These are phyloP conservation scores for Pythium phragmiticola DNA, from an alignment of 352 stramenopile species.

Conservation along the genomic window DNA sequence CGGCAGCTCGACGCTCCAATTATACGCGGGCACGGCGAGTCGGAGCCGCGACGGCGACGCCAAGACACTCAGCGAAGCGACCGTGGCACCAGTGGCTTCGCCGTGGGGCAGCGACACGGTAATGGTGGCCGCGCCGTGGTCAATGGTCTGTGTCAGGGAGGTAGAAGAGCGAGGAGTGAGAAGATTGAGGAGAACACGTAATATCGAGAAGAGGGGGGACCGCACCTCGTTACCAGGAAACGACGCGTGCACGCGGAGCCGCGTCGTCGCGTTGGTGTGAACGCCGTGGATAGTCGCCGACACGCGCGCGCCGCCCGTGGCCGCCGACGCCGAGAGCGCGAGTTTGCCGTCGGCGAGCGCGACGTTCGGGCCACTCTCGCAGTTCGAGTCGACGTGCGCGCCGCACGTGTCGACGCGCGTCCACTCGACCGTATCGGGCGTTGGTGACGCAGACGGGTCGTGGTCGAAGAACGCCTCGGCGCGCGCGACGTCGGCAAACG, in stretches of 20 bases:
- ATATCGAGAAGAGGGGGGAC: not conserved
- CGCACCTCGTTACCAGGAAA: conserved; percentile 11
- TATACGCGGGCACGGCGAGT: conserved; percentile 6
- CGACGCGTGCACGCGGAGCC: conserved; percentile 18
- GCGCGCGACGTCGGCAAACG: conserved; percentile 10
- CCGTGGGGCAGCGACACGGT: conserved; percentile 11
- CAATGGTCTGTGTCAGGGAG: not conserved
- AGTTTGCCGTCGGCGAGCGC: conserved; percentile 15
- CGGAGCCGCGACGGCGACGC: conserved; percentile 3
- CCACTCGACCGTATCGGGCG: not conserved
- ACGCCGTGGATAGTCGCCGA: not conserved
- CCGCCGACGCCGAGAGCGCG: conserved; percentile 8
- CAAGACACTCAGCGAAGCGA: conserved; percentile 12
- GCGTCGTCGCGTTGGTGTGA: not conserved
- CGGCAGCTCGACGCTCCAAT: conserved; percentile 14
- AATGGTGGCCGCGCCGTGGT: conserved; percentile 9
- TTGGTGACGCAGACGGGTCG: not conserved
- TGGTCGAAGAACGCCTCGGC: conserved; percentile 12
- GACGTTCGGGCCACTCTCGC: conserved; percentile 8
- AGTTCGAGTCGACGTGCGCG: not conserved
- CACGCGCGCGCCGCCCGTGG: conserved; percentile 5
- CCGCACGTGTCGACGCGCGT: conserved; percentile 17
- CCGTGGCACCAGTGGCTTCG: not conserved
- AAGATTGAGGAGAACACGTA: not conserved
- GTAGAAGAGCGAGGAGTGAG: too few relatives aligned